These are phyloP conservation scores for Saccharomycopsis sp. DNA, from an alignment of 805 yeast genomes.

Conservation along the genomic window DNA sequence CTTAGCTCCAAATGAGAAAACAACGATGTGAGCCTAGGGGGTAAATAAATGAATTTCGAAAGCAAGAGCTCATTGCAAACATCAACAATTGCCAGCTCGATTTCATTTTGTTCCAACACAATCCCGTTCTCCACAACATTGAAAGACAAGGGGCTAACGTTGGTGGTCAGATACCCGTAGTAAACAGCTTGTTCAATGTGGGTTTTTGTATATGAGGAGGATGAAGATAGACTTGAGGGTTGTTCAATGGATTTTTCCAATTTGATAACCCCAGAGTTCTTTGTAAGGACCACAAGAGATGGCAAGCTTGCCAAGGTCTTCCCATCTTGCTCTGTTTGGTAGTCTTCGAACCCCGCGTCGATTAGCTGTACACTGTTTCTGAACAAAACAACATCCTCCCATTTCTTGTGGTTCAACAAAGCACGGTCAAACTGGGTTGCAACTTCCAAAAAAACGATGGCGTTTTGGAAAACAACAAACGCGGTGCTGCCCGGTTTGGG, in stretches of 20 bases:
- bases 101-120: conserved; percentile 33
- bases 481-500: conserved; percentile 55
- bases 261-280: conserved; percentile 51
- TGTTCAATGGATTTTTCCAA: conserved; percentile 38
- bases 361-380: conserved; percentile 43
- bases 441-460: conserved; percentile 55
- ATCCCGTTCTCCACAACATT: conserved; percentile 36
- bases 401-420: conserved; percentile 36
- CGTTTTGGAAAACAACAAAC: conserved; percentile 47
- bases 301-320: conserved; percentile 30
- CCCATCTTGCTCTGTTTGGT: conserved; percentile 23
- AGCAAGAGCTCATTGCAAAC: conserved; percentile 49
- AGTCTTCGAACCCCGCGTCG: conserved; percentile 49
- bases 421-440: conserved; percentile 29
- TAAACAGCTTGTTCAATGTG: conserved; percentile 82
- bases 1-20: conserved; percentile 45
- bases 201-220: conserved; percentile 42
- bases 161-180: conserved; percentile 34
- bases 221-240: conserved; percentile 6
- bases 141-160: conserved; percentile 41
- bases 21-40: conserved; percentile 42
- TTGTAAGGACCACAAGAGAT: conserved; percentile 41
- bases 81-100: conserved; percentile 41
- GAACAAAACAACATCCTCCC: conserved; percentile 75
- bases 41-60: conserved; percentile 48